phyloP scores from a whole-genome alignment of 2,329 filamentous ascomycete species.

The Sporothrix phasma region DNA sequence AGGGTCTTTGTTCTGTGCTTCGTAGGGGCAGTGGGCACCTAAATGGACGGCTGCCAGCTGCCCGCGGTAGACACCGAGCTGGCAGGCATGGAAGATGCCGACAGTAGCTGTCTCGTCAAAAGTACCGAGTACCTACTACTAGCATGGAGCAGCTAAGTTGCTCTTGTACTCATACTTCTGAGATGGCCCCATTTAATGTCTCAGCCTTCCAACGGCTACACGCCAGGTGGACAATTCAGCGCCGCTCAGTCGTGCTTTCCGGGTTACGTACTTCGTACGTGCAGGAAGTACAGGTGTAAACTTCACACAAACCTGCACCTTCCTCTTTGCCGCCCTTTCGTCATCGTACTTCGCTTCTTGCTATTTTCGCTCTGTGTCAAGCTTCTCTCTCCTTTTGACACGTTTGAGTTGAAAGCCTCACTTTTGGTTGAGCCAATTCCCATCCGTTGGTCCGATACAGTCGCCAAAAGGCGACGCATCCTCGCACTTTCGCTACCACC shows the following conservation, averaged over 20 bases:
- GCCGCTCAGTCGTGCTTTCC: neutral
- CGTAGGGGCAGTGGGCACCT: too few species aligned
- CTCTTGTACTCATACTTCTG: neutral
- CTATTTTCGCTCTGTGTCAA: neutral
- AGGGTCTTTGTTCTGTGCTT: too few species aligned
- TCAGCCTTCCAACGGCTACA: neutral
- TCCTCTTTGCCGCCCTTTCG: neutral
- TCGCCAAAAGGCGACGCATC: neutral
- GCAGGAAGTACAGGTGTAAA: neutral
- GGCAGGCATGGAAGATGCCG: neutral
- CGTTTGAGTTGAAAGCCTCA: neutral
- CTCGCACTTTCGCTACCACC: neutral
- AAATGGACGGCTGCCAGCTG: neutral
- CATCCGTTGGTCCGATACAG: neutral
- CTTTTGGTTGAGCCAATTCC: neutral
- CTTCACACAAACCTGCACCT: neutral
- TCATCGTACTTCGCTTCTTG: neutral
- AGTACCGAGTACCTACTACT: neutral
- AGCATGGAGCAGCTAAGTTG: neutral
- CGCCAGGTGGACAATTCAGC: constrained; percentile 1
- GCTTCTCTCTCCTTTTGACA: neutral
- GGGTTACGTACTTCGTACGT: neutral
- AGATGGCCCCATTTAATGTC: neutral
- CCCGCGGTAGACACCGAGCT: neutral
- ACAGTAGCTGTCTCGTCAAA: neutral